Evolutionary conservation across 2,329 filamentous ascomycete genomes (phyloP), one percentile per base, ranked within the genome.

Genomic region (Apiospora malaysiana): DNA sequence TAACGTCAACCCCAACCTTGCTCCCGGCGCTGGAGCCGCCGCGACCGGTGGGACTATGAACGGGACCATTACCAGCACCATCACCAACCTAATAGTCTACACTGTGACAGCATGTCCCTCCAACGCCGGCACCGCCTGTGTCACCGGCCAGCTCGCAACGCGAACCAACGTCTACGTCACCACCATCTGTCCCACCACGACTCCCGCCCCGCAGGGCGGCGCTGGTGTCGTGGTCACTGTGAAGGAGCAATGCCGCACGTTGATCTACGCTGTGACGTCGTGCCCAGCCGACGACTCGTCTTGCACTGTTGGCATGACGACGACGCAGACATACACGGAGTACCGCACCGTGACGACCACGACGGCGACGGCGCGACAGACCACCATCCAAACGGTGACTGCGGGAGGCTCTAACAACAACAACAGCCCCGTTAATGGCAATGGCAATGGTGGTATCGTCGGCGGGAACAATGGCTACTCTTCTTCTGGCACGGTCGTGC

Each of bases 31-130:
- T 12, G 49, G 49, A 12, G 12, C 10, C 21, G 37, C 21, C n/a
- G 32, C 45, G 25, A 27, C 43, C 10, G 49, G 16, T 1, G 68
- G 45, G 4, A 73, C 69, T 45, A 75, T 74, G 6, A 67, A 45
- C 21, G 68, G 32, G 37, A 72, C 45, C 18, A 68, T 78, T 68
- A 78, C 75, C 1, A 73, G 70, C 49, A 78, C 78, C 5, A 66
- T 78, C 10, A 73, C 76, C 32, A 74, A 75, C n/a, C 71, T 72
- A 37, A 68, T 77, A 23, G 68, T 73, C 18, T 75, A 76, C 71
- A 77, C 76, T 21, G 70, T 73, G 23, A 72, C 72, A 8, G 65
- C 66, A 42, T 70, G 75, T 56, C 59, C 74, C 69, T 4, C 66
- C 43, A 3, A 66, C 68, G 23, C 51, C 27, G 27, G 14, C 27